Evolutionary conservation across 2,329 filamentous ascomycete genomes (phyloP), one percentile per base, ranked within the genome.

Genomic region (Dactylonectria macrodidyma): DNA sequence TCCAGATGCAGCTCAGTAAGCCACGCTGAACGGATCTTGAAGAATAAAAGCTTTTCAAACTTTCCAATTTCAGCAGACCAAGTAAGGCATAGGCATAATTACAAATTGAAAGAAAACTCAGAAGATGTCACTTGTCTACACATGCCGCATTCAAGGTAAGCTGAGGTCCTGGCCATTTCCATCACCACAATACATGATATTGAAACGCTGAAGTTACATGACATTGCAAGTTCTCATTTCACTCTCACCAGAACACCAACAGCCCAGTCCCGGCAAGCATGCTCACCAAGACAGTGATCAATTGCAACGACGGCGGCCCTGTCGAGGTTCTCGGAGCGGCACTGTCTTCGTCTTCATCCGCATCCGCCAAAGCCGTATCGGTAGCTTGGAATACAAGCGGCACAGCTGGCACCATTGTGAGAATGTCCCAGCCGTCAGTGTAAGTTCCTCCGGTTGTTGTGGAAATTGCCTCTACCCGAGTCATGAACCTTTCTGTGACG

Each of bases 261-360:
- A 72, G 26, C 3, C 73, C 66, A 12, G 65, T 58, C 7, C 70
- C 71, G 9, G 59, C 59, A 14, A 74, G 26, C n/a, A 73, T 8
- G 1, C 66, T 60, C n/a, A 52, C 55, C 0, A 65, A 10, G 8
- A 73, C 34, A 0, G 60, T 59, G 3, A 62, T 8, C 3, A 62
- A 24, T 2, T 66, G 54, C 1, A 16, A 22, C 46, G 67, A 1
- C 4, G 62, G 34, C 11, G 34, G 41, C 1, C 46, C 16, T 11
- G 7, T 34, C 3, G 38, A 19, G 3, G 44, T n/a, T 7, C 41
- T 9, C n/a, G 50, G 51, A 7, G 68, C 62, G 3, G 59, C 64
- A 26, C 61, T 71, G 1, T 52, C 56, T 1, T 58, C 51, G 1
- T 47, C 52, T 0, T 46, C 6, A 7, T 51, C 33, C 19, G 11